Evolutionary conservation across 106 monocot genomes (phyloP).

Genomic region (Phalaenopsis aphrodite): DNA sequence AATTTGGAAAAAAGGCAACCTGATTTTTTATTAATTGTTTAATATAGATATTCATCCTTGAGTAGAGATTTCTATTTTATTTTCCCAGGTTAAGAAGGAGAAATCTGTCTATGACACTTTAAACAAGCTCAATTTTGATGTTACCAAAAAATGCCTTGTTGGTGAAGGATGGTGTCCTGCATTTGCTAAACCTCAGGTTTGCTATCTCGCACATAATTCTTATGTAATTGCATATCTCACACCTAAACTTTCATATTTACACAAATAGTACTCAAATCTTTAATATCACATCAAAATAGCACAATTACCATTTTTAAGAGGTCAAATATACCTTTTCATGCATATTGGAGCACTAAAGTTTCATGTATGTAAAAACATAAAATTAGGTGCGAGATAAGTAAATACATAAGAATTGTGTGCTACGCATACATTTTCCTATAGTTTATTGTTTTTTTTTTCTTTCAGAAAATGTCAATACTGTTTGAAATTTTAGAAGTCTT

Average conservation of each 20-base stretch:
- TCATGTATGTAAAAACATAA: too few relatives aligned
- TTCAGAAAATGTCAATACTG: background rate
- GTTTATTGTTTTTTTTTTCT: background rate
- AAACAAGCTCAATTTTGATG: conserved; percentile 98
- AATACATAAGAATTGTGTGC: too few relatives aligned
- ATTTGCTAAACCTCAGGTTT: conserved; percentile 78
- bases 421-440: background rate
- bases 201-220: background rate
- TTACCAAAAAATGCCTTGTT: conserved; percentile 98
- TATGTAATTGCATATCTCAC: too few relatives aligned
- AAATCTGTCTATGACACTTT: conserved; percentile 95
- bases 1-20: background rate
- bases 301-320: too few relatives aligned
- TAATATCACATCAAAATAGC: too few relatives aligned
- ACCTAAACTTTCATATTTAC: too few relatives aligned
- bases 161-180: conserved; percentile 98
- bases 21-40: background rate
- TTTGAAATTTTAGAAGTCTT: conserved; percentile 3
- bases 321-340: too few relatives aligned
- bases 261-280: too few relatives aligned
- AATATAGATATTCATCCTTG: background rate
- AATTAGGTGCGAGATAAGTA: too few relatives aligned
- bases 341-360: too few relatives aligned
- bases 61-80: background rate
- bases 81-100: conserved; percentile 79